Conservation (phyloP, 495 filamentous ascomycete genomes). For the Talaromyces proteolyticus region DNA sequence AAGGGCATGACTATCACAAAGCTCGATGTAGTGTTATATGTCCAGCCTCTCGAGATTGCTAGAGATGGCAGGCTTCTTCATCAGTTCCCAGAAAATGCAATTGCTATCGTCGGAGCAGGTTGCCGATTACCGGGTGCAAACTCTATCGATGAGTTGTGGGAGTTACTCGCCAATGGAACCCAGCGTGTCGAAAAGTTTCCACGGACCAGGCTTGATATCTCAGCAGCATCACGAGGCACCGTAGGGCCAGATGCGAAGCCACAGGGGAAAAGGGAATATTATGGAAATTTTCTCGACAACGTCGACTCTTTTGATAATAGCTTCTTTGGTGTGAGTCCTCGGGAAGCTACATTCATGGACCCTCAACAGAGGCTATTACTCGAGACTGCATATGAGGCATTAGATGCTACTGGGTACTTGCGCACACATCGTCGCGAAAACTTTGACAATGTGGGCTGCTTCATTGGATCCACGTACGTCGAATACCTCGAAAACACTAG, state of each 20-base stretch:
- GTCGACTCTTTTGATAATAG: constrained; percentile 4
- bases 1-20: constrained; percentile 12
- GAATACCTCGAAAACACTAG: constrained; percentile 24
- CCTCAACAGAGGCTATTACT: constrained; percentile 8
- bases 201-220: constrained; percentile 23
- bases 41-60: background rate
- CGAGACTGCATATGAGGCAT: constrained; percentile 11
- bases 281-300: constrained; percentile 32
- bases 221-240: background rate
- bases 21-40: background rate
- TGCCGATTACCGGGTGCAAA: constrained; percentile 15
- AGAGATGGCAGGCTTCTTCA: background rate
- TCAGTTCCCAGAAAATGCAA: constrained; percentile 4
- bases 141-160: constrained; percentile 15
- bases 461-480: constrained; percentile 8
- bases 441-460: constrained; percentile 18
- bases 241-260: constrained; percentile 17
- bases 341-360: constrained; percentile 7
- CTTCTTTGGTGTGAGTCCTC: constrained; percentile 5
- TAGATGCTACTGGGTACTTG: constrained; percentile 22
- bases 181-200: constrained; percentile 13
- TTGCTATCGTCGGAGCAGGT: constrained; percentile 16
- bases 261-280: constrained; percentile 17
- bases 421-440: constrained; percentile 15
- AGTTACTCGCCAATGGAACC: constrained; percentile 11